A percentile compares a stretch with the other conserved stretches of the same genome.
These are phyloP conservation scores for Ensete glaucum DNA, from an alignment of 176 grass and related monocot species.

Conservation along the genomic window DNA sequence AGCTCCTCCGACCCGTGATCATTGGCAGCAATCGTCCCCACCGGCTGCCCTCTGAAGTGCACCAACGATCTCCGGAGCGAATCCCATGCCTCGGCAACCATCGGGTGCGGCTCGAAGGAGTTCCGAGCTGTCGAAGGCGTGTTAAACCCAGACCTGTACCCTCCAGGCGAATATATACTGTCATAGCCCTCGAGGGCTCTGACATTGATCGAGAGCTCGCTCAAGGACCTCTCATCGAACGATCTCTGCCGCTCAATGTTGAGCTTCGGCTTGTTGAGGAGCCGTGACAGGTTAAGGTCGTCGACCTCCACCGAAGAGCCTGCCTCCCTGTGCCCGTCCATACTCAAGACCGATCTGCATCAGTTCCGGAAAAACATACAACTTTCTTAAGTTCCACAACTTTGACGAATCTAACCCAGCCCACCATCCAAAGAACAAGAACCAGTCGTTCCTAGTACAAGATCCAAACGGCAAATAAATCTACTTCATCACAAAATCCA, in stretches of 20 bases:
- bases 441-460: background rate
- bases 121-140: background rate
- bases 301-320: background rate
- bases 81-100: constrained; percentile 12
- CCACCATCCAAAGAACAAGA: background rate
- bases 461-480: background rate
- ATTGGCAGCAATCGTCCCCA: constrained; percentile 12
- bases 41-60: constrained; percentile 4
- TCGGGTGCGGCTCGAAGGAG: constrained; percentile 13
- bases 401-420: background rate
- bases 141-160: background rate
- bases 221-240: constrained; percentile 12
- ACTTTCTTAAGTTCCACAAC: background rate
- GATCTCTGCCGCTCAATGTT: constrained; percentile 11
- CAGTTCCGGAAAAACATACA: background rate
- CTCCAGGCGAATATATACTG: background rate
- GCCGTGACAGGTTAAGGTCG: background rate
- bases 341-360: background rate
- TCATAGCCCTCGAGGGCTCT: constrained; percentile 3
- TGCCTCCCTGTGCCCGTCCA: background rate
- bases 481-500: background rate
- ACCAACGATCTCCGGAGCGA: constrained; percentile 6
- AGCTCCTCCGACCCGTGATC: constrained; percentile 14
- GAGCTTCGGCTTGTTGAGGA: constrained; percentile 9
- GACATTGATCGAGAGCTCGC: constrained; percentile 10